Evolutionary conservation across 1,284 basidiomycete genomes (phyloP).

Genomic region (Afroboletus lepidellus): DNA sequence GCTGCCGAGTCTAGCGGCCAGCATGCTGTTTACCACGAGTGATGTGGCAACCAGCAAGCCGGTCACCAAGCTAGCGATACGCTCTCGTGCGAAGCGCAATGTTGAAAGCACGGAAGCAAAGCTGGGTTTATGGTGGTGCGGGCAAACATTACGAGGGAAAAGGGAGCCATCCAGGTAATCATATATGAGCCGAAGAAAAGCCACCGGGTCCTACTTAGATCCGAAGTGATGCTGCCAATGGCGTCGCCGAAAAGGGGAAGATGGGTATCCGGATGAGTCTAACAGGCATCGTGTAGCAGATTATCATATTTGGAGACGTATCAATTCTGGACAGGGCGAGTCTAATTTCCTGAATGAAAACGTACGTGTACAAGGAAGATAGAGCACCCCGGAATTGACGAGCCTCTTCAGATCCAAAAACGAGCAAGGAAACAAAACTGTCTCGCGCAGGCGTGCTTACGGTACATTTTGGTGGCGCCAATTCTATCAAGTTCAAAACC

Average conservation of each 20-base stretch:
- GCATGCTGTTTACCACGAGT: not conserved
- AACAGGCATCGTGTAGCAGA: too few relatives aligned
- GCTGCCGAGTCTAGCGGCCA: not conserved
- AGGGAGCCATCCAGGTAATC: too few relatives aligned
- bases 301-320: not conserved
- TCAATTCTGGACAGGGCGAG: not conserved
- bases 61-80: not conserved
- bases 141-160: too few relatives aligned
- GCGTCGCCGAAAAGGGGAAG: too few relatives aligned
- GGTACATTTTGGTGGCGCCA: not conserved
- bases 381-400: not conserved
- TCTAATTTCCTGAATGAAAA: not conserved
- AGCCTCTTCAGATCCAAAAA: not conserved
- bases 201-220: too few relatives aligned
- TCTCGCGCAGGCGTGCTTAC: not conserved
- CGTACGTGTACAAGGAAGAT: not conserved
- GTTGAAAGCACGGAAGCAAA: not conserved
- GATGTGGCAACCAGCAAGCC: conserved; percentile 1
- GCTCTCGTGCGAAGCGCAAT: not conserved
- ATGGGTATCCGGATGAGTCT: too few relatives aligned
- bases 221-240: too few relatives aligned
- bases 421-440: not conserved
- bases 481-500: not conserved
- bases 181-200: too few relatives aligned
- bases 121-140: not conserved